Evolutionary conservation across 116 monocot genomes (phyloP).

Genomic region (Papilionanthe hybrid): DNA sequence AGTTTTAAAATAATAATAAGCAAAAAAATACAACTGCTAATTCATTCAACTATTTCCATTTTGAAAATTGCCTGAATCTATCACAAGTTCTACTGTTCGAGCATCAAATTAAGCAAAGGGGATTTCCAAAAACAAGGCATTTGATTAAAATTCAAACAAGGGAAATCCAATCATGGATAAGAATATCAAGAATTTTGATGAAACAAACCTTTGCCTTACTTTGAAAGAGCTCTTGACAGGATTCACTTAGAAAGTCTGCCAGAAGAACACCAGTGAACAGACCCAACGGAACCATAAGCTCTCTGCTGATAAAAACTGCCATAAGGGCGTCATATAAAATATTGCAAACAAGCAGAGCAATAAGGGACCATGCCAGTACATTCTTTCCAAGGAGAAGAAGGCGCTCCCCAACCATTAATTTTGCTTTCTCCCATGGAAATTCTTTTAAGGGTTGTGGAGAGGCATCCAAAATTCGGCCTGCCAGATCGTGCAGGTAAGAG

Average conservation of each 20-base stretch:
- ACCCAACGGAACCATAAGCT: constrained; percentile 21
- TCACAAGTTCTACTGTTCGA: too few relatives aligned
- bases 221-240: constrained; percentile 9
- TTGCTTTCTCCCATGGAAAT: constrained; percentile 27
- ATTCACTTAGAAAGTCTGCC: constrained; percentile 19
- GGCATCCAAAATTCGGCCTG: not conserved
- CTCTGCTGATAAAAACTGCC: constrained; percentile 17
- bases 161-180: not conserved
- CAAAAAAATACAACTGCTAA: not conserved
- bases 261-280: constrained; percentile 18
- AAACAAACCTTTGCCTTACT: constrained; percentile 7
- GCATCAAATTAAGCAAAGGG: too few relatives aligned
- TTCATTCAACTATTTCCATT: not conserved
- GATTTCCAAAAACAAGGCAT: too few relatives aligned
- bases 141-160: not conserved
- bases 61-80: not conserved
- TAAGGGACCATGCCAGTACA: constrained; percentile 13
- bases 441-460: constrained; percentile 13
- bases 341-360: constrained; percentile 8
- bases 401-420: constrained; percentile 4
- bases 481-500: not conserved
- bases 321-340: constrained; percentile 9
- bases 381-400: constrained; percentile 11
- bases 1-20: not conserved
- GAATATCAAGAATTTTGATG: not conserved